Base-by-base conservation (phyloP, 202 grass and related monocot genomes). In the Schoenoplectus triqueter region DNA sequence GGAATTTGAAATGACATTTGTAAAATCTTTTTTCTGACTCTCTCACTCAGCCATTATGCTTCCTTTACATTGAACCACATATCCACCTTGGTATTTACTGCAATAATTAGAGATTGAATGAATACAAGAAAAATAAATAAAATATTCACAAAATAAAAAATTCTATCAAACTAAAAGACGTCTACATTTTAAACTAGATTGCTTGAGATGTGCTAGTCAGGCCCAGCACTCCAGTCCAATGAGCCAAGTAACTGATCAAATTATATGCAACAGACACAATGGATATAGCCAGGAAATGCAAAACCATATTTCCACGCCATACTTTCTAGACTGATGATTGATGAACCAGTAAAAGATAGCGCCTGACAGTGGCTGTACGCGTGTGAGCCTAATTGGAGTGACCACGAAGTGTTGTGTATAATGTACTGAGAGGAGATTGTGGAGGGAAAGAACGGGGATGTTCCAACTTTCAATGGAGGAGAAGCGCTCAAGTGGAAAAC, bases 71-170 rank as follows among this genome's bases (percentile, higher is more conserved):
- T 95, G 83, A 95, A 98, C 50, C 91, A 84, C 93, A 95, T 95
- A 85, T 99, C 96, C 87, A 99, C 96, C 90, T 99, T 95, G 50
- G 91, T 99, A 55, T 99, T 99, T 65, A 99, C 91, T 99, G 91
- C 75, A 20, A 85, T 45, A 54, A 84, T 84, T 18, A 85, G 5
- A 80, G 10, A 78, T 49, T 46, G 81, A 64, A 66, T 41, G 44
- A 84, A 14, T 40, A 56, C 87, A 85, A 63, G 66, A 60, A 18
- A 1, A 7, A 81, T 69, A 73, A 87, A 18, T 10, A 3, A 73
- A 84, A 67, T 44, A 17, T 31, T 31, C 31, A 31, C 31, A 31
- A 31, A 66, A 21, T n/a, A n/a, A n/a, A n/a, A n/a, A n/a, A n/a
- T n/a, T n/a, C 41, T 49, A 46, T 31, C 31, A 31, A 31, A 31